These are phyloP conservation scores for Rhizopogon vesiculosus DNA, from an alignment of 768 basidiomycete species.

Conservation along the genomic window DNA sequence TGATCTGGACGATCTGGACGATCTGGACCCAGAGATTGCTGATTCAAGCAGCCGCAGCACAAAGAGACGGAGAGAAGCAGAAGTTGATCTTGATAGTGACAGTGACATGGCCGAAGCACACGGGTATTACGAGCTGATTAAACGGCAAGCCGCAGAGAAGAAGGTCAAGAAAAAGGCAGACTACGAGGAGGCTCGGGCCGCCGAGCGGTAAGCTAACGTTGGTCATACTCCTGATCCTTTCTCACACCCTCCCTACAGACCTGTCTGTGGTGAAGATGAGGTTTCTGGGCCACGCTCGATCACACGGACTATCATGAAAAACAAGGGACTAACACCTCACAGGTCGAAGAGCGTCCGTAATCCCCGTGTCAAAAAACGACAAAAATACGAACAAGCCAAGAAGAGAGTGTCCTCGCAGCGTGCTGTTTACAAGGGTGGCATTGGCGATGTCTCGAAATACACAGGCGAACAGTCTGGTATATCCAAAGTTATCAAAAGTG, in stretches of 20 bases:
- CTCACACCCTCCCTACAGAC: slow-evolving; percentile 18
- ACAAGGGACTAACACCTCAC: slow-evolving; percentile 90
- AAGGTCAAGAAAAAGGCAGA: slow-evolving; percentile 79
- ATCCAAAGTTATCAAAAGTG: slow-evolving; percentile 83
- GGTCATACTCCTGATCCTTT: background rate
- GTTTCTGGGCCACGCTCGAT: slow-evolving; percentile 78
- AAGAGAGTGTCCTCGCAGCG: slow-evolving; percentile 87
- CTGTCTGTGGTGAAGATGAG: slow-evolving; percentile 32
- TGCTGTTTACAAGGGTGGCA: slow-evolving; percentile 88
- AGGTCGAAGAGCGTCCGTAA: slow-evolving; percentile 90
- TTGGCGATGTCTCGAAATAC: slow-evolving; percentile 70
- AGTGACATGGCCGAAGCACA: slow-evolving; percentile 48
- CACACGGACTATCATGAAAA: slow-evolving; percentile 87
- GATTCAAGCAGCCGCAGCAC: slow-evolving; percentile 28
- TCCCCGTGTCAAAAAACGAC: slow-evolving; percentile 95
- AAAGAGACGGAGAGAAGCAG: slow-evolving; percentile 30
- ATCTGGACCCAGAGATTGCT: slow-evolving; percentile 39
- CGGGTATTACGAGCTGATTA: slow-evolving; percentile 90
- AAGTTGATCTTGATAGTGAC: slow-evolving; percentile 34
- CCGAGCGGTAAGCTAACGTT: slow-evolving; percentile 45
- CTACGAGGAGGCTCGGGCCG: slow-evolving; percentile 63
- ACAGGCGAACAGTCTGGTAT: slow-evolving; percentile 93
- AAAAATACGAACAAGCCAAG: slow-evolving; percentile 92
- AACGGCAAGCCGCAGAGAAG: slow-evolving; percentile 62
- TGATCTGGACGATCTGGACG: slow-evolving; percentile 70